Conservation (phyloP, 495 filamentous ascomycete species). For the Tuber melanosporum region DNA sequence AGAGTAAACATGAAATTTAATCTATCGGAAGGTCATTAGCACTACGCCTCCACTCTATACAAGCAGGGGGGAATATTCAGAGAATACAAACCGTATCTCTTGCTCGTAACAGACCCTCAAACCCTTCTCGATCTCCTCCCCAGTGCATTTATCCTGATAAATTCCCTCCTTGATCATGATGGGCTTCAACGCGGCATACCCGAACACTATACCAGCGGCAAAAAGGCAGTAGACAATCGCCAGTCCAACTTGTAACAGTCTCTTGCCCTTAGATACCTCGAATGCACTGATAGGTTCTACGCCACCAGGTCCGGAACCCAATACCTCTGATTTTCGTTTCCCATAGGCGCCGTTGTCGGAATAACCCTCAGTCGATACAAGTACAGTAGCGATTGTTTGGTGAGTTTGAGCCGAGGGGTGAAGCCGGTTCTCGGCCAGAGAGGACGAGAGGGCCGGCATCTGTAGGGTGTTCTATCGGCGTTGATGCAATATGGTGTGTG, state of each 20-base stretch:
- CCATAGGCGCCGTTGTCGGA: conserved; percentile 3
- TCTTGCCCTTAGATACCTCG: conserved; percentile 58
- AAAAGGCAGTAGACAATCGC: conserved; percentile 78
- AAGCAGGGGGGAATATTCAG: not conserved
- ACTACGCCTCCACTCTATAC: not conserved
- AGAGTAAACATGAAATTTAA: conserved; percentile 92
- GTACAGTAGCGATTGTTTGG: conserved; percentile 17
- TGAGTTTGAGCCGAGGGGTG: conserved; percentile 35
- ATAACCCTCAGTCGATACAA: not conserved
- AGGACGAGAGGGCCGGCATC: conserved; percentile 32
- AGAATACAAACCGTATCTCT: conserved; percentile 59
- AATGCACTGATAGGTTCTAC: conserved; percentile 58
- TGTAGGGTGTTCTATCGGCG: not conserved
- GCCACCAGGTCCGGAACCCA: conserved; percentile 26
- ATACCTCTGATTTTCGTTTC: conserved; percentile 11
- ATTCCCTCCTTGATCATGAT: conserved; percentile 70
- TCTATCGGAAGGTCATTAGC: conserved; percentile 6
- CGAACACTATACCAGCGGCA: conserved; percentile 72
- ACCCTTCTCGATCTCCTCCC: conserved; percentile 53
- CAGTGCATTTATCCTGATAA: conserved; percentile 59
- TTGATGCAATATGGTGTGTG: not conserved
- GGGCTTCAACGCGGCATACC: conserved; percentile 78
- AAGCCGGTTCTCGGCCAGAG: conserved; percentile 38
- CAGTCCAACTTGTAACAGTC: conserved; percentile 57
- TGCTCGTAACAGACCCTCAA: conserved; percentile 64